Base-by-base conservation (phyloP, 768 basidiomycete species). In the Porpolomopsis calyptriformis region DNA sequence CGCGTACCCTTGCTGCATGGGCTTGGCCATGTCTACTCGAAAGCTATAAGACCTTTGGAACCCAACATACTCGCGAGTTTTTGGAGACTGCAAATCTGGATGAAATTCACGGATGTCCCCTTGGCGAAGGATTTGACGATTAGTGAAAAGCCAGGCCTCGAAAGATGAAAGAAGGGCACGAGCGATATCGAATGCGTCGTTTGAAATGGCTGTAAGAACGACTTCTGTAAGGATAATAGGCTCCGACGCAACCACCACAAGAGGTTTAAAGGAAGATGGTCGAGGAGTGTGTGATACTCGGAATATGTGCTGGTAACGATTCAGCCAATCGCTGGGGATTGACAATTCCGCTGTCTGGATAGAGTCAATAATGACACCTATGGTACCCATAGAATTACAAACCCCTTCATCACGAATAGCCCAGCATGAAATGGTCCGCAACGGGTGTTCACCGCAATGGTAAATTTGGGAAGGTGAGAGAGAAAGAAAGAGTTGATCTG, bases 1-100 rank as follows among this genome's bases (percentile, higher is more conserved):
- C 11, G 73, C 67, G 50, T 69, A 64, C 24, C 90, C 90, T 64
- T 91, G 88, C n/a, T 70, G 63, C 19, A 82, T 78, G 8, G 90
- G 87, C 49, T 82, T 74, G 3, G 77, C 52, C 68, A 86, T 71
- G 43, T 76, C 72, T 22, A 86, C 58, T 36, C 64, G 68, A 49
- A 74, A 82, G 27, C 56, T 55, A 29, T 70, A 62, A 8, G 52
- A 45, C 37, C 52, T 42, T 14, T 57, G 48, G 24, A 53, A 45
- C 2, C 37, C 36, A 12, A 50, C 26, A 24, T 54, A 37, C 40
- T 48, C 31, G 23, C 50, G 44, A 37, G 43, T 49, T 52, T 57
- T 46, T n/a, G 55, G 42, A 50, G 58, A 31, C 47, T 49, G 35
- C 62, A 55, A 47, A 48, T 23, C 52, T 33, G 43, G 51, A 45